A percentile compares a stretch with the other conserved stretches of the same genome.
These are phyloP conservation scores for Sclerotinia trifoliorum DNA, from an alignment of 2,329 filamentous ascomycete genomes.

Conservation along the genomic window DNA sequence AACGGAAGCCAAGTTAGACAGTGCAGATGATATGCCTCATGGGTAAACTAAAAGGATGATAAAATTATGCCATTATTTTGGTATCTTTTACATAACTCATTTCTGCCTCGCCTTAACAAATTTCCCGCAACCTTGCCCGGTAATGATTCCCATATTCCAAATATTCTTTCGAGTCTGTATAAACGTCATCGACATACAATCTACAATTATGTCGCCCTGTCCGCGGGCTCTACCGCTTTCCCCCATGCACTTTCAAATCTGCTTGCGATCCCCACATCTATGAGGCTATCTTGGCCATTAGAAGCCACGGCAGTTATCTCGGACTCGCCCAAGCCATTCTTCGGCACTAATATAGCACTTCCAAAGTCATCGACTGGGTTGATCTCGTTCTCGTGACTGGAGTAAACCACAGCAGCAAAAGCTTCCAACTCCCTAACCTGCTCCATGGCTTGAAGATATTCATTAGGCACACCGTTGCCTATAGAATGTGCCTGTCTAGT, in stretches of 20 bases:
- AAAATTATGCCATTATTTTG: slow-evolving; percentile 21
- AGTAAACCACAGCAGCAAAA: slow-evolving; percentile 84
- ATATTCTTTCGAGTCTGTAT: slow-evolving; percentile 3
- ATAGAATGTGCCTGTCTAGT: slow-evolving; percentile 89
- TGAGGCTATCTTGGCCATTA: slow-evolving; percentile 49
- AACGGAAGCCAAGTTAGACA: background rate
- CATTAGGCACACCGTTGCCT: slow-evolving; percentile 72
- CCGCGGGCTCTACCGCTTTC: slow-evolving; percentile 52
- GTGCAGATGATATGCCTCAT: background rate
- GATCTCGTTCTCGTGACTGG: slow-evolving; percentile 75
- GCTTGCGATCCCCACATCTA: slow-evolving; percentile 51
- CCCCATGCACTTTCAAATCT: slow-evolving; percentile 70
- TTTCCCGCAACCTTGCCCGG: slow-evolving; percentile 3
- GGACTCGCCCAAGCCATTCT: slow-evolving; percentile 26
- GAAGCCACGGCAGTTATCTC: slow-evolving; percentile 26
- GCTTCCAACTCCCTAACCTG: slow-evolving; percentile 72
- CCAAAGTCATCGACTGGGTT: slow-evolving; percentile 37
- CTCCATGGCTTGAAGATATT: slow-evolving; percentile 74
- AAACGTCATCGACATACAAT: slow-evolving; percentile 18
- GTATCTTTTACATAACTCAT: slow-evolving; percentile 24
- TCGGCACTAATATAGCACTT: slow-evolving; percentile 26
- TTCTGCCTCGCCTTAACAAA: slow-evolving; percentile 2
- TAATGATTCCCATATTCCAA: slow-evolving; percentile 16
- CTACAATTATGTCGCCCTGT: slow-evolving; percentile 25
- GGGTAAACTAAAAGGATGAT: slow-evolving; percentile 6